These are phyloP conservation scores for Phytophthora ramorum DNA, from an alignment of 352 stramenopile species.

Conservation along the genomic window DNA sequence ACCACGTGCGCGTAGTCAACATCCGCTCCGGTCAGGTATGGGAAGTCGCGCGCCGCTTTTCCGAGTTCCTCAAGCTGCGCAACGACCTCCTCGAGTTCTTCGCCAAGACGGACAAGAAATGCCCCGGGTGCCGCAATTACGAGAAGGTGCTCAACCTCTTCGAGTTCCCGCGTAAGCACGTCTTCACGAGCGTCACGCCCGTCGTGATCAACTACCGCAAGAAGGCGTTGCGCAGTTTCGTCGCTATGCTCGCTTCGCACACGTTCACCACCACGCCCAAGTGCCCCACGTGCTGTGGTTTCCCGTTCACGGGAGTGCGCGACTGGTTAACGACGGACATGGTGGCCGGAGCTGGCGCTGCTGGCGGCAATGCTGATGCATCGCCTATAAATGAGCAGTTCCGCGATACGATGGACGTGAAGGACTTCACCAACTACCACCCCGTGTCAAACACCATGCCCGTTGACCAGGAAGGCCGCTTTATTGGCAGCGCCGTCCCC, in stretches of 20 bases:
- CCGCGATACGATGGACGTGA: constrained; percentile 77
- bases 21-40: constrained; percentile 72
- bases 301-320: constrained; percentile 76
- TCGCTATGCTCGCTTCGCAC: constrained; percentile 78
- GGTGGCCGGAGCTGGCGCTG: constrained; percentile 7
- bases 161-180: constrained; percentile 86
- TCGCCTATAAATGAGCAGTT: constrained; percentile 48
- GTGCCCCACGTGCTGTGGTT: constrained; percentile 80
- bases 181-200: constrained; percentile 80
- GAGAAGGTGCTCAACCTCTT: constrained; percentile 84
- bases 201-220: constrained; percentile 87
- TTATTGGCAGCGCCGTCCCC: constrained; percentile 38
- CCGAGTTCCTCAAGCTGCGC: constrained; percentile 80
- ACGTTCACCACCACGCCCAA: constrained; percentile 84
- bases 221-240: constrained; percentile 73
- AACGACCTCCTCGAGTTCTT: constrained; percentile 77
- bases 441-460: constrained; percentile 48
- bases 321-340: constrained; percentile 75
- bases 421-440: constrained; percentile 77
- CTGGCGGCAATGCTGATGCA: neutral
- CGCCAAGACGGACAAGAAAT: constrained; percentile 65
- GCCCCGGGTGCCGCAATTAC: constrained; percentile 84
- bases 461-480: constrained; percentile 76
- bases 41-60: constrained; percentile 80
- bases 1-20: constrained; percentile 78